These are phyloP conservation scores for Phytophthora sp. DNA, from an alignment of 352 stramenopile genomes.

Conservation along the genomic window DNA sequence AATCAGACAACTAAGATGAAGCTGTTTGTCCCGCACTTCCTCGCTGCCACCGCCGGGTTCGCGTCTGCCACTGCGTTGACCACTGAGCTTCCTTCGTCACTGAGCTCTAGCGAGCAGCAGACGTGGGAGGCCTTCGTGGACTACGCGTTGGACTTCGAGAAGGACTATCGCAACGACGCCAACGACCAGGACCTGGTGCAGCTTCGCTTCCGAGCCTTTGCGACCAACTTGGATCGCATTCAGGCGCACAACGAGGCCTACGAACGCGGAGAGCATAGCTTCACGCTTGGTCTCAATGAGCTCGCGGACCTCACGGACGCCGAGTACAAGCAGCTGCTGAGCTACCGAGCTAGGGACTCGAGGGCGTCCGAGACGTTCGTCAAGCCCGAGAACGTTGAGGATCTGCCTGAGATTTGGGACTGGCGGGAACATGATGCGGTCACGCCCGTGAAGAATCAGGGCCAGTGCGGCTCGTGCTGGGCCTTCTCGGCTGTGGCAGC, in stretches of 20 bases:
- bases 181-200: conserved; percentile 52
- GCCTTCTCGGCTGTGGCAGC: conserved; percentile 96
- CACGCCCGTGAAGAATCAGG: conserved; percentile 94
- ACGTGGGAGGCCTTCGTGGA: conserved; percentile 60
- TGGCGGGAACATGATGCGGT: conserved; percentile 94
- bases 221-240: conserved; percentile 58
- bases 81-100: conserved; percentile 19
- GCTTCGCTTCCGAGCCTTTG: conserved; percentile 53
- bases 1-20: conserved; percentile 36
- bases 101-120: conserved; percentile 29
- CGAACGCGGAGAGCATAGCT: conserved; percentile 50
- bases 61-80: conserved; percentile 16
- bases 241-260: conserved; percentile 55
- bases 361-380: conserved; percentile 28
- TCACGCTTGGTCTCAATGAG: conserved; percentile 56
- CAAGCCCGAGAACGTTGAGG: conserved; percentile 19
- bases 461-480: conserved; percentile 96
- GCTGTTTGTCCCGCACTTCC: conserved; percentile 12
- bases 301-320: conserved; percentile 46
- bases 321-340: conserved; percentile 51
- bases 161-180: conserved; percentile 46
- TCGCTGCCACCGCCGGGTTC: conserved; percentile 3
- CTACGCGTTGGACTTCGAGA: conserved; percentile 61
- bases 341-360: conserved; percentile 22
- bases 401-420: conserved; percentile 87